phyloP scores from a whole-genome alignment of 768 basidiomycete genomes.

The Hortiboletus campestris region DNA sequence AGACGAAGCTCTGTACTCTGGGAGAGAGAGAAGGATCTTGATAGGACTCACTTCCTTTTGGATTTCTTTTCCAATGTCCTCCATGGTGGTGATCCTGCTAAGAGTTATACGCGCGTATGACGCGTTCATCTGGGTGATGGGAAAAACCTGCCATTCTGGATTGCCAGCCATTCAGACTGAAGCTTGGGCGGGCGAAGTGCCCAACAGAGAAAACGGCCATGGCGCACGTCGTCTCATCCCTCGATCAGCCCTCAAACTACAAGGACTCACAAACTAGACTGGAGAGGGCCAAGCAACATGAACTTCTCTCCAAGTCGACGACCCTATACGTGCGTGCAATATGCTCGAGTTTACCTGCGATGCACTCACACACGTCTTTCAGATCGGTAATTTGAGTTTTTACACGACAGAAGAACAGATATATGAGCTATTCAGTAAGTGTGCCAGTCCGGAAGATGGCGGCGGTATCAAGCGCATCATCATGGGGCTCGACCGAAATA shows the following conservation, averaged over 20 bases:
- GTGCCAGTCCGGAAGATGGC: slow-evolving; percentile 80
- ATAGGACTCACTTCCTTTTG: slow-evolving; percentile 63
- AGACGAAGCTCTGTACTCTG: not conserved
- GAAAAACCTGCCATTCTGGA: slow-evolving; percentile 29
- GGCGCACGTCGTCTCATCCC: slow-evolving; percentile 80
- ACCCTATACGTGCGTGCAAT: slow-evolving; percentile 80
- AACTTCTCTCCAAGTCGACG: slow-evolving; percentile 77
- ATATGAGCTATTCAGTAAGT: slow-evolving; percentile 90
- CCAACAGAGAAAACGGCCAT: slow-evolving; percentile 39
- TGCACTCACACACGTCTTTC: slow-evolving; percentile 12
- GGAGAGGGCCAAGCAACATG: slow-evolving; percentile 75
- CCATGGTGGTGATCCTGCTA: slow-evolving; percentile 52
- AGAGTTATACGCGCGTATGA: slow-evolving; percentile 20
- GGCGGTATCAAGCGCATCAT: slow-evolving; percentile 92
- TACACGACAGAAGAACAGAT: slow-evolving; percentile 97
- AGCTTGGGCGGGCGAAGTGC: not conserved
- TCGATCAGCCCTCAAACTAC: slow-evolving; percentile 97
- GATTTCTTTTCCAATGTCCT: slow-evolving; percentile 85
- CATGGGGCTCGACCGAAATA: slow-evolving; percentile 91
- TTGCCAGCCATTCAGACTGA: not conserved
- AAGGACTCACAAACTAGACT: slow-evolving; percentile 87
- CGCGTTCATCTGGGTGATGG: slow-evolving; percentile 29
- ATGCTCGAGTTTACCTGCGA: slow-evolving; percentile 14
- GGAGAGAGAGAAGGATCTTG: not conserved
- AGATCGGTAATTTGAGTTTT: slow-evolving; percentile 93